Base-by-base conservation (phyloP, 352 stramenopile genomes). In the Thalassiosira sp. region DNA sequence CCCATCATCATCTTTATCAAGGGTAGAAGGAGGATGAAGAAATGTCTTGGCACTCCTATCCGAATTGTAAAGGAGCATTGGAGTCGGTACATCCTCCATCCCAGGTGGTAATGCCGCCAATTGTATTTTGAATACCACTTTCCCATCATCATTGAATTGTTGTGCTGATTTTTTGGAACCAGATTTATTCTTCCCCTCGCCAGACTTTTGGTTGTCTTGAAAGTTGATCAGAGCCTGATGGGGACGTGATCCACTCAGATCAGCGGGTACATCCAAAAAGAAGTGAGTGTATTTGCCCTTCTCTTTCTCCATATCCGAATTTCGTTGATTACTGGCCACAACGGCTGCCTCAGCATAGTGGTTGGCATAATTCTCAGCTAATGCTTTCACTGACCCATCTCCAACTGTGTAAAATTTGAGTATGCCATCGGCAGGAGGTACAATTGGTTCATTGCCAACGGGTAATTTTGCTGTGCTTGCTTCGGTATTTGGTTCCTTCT, bases 151-250 rank as follows among this genome's bases (percentile, higher is more conserved):
- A 62, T 37, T 16, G 11, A 5, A 31, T 52, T 54, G 43, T 31
- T 11, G 16, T 1, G 56, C 37, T 46, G 37, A 37, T 71, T 70
- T 74, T 33, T 42, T 61, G 6, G 15, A 18, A n/a, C 57, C 66
- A 7, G 54, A 69, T 42, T 77, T 78, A n/a, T 71, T 70, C 33
- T 81, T 79, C 27, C 43, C 51, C 33, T 75, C 56, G 35, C 24
- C 25, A 37, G 22, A 20, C 68, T 69, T 42, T 51, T 46, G 11
- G 27, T 71, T 71, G 54, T 78, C 67, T 24, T 85, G 72, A 72
- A 84, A 90, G 66, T 84, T 87, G n/a, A 90, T 81, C 11, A 90
- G 52, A 2, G 80, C 80, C 67, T 90, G 80, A 72, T 90, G 69
- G 20, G 84, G 84, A 27, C 54, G 24, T 15, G 40, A 52, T 60